Base-by-base conservation (phyloP, 1,284 basidiomycete species). In the Microbotryum saponariae region DNA sequence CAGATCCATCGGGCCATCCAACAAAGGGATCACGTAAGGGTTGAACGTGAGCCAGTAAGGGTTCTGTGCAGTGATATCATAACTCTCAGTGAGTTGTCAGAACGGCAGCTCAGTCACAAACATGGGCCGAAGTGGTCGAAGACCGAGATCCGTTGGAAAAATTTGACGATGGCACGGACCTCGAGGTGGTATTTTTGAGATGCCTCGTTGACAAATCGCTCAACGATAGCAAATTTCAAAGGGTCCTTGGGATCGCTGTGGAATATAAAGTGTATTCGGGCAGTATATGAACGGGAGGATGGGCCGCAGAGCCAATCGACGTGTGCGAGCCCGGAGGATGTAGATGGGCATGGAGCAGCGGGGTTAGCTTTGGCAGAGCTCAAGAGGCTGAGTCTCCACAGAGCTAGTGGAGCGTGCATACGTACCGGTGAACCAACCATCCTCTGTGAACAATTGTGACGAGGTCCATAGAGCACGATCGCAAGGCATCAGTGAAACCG, bases 41-140 rank as follows among this genome's bases (percentile, higher is more conserved):
- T 76, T 74, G 56, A 75, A 76, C 0, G 74, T 76, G 72, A 73
- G 56, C 75, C 75, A 76, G 67, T 75, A 75, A 69, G 74, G 62
- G 56, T 62, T 62, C 56, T 46, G 52, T 29, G 23, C 18, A 2
- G 33, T 2, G 5, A 5, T 12, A 42, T 12, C 37, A 42, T 18
- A 3, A 42, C 37, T 4, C 14, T 42, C 37, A 42, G 37, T 14
- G 4, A 27, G 6, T 31, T 31, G 31, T 31, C 31, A 31, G 31
- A 8, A 8, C 31, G 31, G 31, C 31, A 31, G 8, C 31, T 31
- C 31, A 1, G 31, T 31, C 31, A 31, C 31, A 31, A 9, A 31
- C 31, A 31, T 31, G 31, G 31, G 31, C 31, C 31, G 31, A 31
- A 31, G 31, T 31, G 31, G 9, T 31, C 1, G 3, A 31, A 31